Base-by-base conservation (phyloP, 331 rosid species). In the Stylosanthes scabra region DNA sequence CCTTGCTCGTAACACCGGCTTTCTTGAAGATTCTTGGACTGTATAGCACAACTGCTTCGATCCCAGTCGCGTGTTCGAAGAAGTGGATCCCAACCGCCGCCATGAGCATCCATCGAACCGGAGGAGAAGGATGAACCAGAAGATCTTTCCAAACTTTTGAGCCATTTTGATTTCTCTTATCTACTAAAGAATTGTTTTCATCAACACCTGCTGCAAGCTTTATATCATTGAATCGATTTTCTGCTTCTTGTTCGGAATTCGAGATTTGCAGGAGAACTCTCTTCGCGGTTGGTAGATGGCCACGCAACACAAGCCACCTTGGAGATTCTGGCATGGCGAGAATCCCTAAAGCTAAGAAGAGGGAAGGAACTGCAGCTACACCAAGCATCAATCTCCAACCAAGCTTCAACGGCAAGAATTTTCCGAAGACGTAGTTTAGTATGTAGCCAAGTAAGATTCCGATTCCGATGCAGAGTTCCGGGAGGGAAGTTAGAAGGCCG, bases 361-460 rank as follows among this genome's bases (percentile, higher is more conserved):
- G 37, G 1, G 97, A 89, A 59, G 98, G 98, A 42, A 85, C 6
- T 2, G 88, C 96, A 1, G 96, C 96, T 13, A 91, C 10, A 5
- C 97, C 97, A 5, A 91, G 82, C 98, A 93, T 93, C 59, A 93
- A 0, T 62, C 98, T 85, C 98, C 96, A 93, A 2, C 97, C 98
- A 34, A 93, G 72, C n/a, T 57, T 71, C 80, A 88, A 56, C 0
- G 41, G 5, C 15, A 93, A 34, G 39, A 34, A 64, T 45, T 83
- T 84, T 0, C 90, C 91, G 7, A 93, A 82, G 0, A 79, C 25
- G 59, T 68, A 91, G 54, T 93, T 93, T 1, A 89, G 56, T 1
- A 93, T 9, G 12, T 93, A 93, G 4, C 98, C 97, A 0, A 74
- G 4, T 7, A 89, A 79, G 67, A 93, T 91, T 0, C 98, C 98